A percentile compares a stretch with the other conserved stretches of the same genome.
phyloP scores from a whole-genome alignment of 2,329 filamentous ascomycete genomes.

The Gremmenia infestans region DNA sequence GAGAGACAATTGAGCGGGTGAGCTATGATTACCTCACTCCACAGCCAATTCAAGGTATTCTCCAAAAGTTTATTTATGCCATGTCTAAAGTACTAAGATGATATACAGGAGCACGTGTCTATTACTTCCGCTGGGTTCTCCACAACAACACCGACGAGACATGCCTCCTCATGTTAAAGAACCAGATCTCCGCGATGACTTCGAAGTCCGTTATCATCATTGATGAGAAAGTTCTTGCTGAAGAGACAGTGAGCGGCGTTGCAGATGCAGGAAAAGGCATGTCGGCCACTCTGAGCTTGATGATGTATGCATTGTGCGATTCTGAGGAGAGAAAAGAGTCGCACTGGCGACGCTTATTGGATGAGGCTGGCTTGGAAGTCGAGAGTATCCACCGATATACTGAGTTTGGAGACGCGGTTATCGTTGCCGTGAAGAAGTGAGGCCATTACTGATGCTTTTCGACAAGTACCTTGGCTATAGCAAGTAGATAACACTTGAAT shows the following conservation, averaged over 20 bases:
- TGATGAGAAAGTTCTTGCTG: slow-evolving; percentile 2
- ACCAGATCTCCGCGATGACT: slow-evolving; percentile 5
- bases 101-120: slow-evolving; percentile 19
- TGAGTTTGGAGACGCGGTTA: slow-evolving; percentile 21
- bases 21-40: slow-evolving; percentile 12
- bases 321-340: slow-evolving; percentile 22
- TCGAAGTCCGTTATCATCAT: neutral
- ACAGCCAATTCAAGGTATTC: slow-evolving; percentile 26
- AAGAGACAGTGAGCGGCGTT: neutral
- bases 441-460: no score
- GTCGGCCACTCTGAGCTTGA: slow-evolving; percentile 18
- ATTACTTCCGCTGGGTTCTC: slow-evolving; percentile 30
- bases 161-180: slow-evolving; percentile 21
- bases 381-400: slow-evolving; percentile 22
- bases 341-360: slow-evolving; percentile 23
- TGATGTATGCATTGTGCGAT: slow-evolving; percentile 27
- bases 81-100: no score
- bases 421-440: slow-evolving; percentile 8
- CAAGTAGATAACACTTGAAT: no score
- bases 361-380: slow-evolving; percentile 19
- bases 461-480: no score
- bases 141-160: slow-evolving; percentile 26
- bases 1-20: slow-evolving; percentile 25
- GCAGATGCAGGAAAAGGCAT: neutral
- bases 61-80: neutral